Conservation (phyloP, 2,329 filamentous ascomycete species). For the Plenodomus tracheiphilus region DNA sequence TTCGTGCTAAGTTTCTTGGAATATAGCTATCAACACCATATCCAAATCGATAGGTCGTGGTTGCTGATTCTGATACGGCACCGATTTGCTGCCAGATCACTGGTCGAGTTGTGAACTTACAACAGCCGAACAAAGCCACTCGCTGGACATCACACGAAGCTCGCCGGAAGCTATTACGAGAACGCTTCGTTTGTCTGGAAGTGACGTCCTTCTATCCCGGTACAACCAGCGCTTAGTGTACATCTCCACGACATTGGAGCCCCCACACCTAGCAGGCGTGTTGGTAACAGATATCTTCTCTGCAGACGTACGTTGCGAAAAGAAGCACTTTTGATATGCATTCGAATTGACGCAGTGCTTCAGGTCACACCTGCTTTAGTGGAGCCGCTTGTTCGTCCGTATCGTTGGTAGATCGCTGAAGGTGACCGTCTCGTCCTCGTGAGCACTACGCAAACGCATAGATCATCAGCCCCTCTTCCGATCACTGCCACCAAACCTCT, state of each 20-base stretch:
- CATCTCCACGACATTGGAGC: conserved; percentile 8
- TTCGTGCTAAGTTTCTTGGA: neutral
- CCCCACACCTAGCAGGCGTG: neutral
- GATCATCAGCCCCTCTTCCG: conserved; percentile 17
- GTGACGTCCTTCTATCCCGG: conserved; percentile 13
- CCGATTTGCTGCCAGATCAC: conserved; percentile 2
- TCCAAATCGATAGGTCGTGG: neutral
- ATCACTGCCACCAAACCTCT: conserved; percentile 22
- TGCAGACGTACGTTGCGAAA: conserved; percentile 14
- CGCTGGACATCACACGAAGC: conserved; percentile 28
- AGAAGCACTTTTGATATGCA: neutral
- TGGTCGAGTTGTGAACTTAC: conserved; percentile 15
- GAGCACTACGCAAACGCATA: conserved; percentile 35
- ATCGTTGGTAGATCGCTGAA: conserved; percentile 19
- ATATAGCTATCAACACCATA: neutral
- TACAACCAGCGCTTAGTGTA: conserved; percentile 15
- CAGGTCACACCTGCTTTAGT: neutral
- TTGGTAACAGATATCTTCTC: neutral
- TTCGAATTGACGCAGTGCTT: neutral
- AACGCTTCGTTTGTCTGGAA: conserved; percentile 27
- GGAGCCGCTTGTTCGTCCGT: conserved; percentile 7
- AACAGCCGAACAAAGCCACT: conserved; percentile 21
- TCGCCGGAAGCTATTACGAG: conserved; percentile 21
- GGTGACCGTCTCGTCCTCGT: conserved; percentile 32
- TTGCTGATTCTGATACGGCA: neutral